Evolutionary conservation across 495 filamentous ascomycete genomes (phyloP).

Genomic region (Xylaria grammica): DNA sequence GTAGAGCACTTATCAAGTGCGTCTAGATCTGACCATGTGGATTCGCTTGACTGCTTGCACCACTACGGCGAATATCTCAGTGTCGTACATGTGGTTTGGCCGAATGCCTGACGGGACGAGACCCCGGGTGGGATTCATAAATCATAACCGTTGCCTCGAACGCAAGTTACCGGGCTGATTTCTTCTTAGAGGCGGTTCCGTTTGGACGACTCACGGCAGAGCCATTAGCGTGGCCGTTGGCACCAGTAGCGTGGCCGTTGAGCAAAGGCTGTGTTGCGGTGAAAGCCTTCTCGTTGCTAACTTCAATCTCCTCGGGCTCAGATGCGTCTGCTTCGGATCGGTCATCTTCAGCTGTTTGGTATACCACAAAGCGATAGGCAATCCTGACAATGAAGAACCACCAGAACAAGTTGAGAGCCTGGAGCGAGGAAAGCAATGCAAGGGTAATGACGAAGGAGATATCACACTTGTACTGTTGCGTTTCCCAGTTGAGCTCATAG

Average conservation of each 20-base stretch:
- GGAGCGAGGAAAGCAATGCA: conserved; percentile 70
- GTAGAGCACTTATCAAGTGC: conserved; percentile 1
- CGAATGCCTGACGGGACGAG: neutral
- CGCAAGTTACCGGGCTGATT: neutral
- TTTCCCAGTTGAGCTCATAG: conserved; percentile 85
- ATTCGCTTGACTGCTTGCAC: neutral
- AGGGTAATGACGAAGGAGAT: conserved; percentile 78
- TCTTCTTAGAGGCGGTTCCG: conserved; percentile 24
- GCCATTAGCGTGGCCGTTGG: conserved; percentile 29
- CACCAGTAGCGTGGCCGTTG: conserved; percentile 28
- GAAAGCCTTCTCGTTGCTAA: conserved; percentile 29
- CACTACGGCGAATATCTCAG: neutral
- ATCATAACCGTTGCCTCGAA: neutral
- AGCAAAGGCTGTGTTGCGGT: conserved; percentile 24
- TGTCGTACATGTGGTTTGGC: neutral
- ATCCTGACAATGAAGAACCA: conserved; percentile 81
- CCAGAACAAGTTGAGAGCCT: conserved; percentile 88
- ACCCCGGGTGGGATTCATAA: neutral
- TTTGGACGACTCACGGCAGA: conserved; percentile 28
- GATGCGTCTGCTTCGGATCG: conserved; percentile 56
- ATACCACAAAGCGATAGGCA: conserved; percentile 60
- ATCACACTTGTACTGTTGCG: conserved; percentile 80
- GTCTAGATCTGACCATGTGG: neutral
- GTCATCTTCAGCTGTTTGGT: conserved; percentile 56
- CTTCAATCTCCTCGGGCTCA: conserved; percentile 48